Percentiles rank a stretch among this genome's conserved stretches.
phyloP scores from a whole-genome alignment of 306 rosid genomes.

The Canavalia ensiformis region DNA sequence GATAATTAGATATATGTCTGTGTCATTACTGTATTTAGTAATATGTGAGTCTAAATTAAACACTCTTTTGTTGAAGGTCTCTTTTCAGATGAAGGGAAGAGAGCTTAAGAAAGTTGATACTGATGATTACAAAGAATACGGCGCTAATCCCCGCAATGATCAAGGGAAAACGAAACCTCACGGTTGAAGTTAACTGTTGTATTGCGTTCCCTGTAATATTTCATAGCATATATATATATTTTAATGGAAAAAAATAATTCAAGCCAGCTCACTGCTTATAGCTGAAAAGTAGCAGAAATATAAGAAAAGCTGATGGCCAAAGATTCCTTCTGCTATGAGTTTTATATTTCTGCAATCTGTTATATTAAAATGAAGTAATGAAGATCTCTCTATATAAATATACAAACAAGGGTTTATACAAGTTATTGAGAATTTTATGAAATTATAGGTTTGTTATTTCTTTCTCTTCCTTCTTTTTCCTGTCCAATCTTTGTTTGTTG shows the following conservation, averaged over 20 bases:
- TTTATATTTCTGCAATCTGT: conserved; percentile 15
- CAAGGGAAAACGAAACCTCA: conserved; percentile 55
- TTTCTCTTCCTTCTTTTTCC: not conserved
- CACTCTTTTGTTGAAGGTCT: conserved; percentile 28
- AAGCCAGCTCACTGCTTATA: conserved; percentile 36
- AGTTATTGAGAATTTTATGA: not conserved
- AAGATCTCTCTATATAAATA: not conserved
- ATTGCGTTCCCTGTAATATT: not conserved
- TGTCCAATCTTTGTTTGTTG: not conserved
- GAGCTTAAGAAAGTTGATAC: conserved; percentile 56
- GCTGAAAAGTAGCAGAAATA: conserved; percentile 8
- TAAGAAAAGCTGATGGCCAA: conserved; percentile 33
- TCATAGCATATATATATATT: not conserved
- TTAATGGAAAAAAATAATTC: conserved; percentile 34
- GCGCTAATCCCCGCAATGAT: conserved; percentile 62
- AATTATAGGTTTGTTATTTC: conserved; percentile 6
- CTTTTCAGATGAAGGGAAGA: conserved; percentile 46
- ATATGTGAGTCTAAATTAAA: not conserved
- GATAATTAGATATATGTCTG: not conserved
- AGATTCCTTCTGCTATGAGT: conserved; percentile 15
- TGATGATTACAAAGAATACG: conserved; percentile 51
- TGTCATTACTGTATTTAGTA: not conserved
- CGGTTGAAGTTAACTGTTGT: conserved; percentile 25
- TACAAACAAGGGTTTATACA: not conserved
- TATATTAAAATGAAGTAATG: conserved; percentile 4